phyloP scores from a whole-genome alignment of 2,329 filamentous ascomycete genomes.

The Diplodia scrobiculata region DNA sequence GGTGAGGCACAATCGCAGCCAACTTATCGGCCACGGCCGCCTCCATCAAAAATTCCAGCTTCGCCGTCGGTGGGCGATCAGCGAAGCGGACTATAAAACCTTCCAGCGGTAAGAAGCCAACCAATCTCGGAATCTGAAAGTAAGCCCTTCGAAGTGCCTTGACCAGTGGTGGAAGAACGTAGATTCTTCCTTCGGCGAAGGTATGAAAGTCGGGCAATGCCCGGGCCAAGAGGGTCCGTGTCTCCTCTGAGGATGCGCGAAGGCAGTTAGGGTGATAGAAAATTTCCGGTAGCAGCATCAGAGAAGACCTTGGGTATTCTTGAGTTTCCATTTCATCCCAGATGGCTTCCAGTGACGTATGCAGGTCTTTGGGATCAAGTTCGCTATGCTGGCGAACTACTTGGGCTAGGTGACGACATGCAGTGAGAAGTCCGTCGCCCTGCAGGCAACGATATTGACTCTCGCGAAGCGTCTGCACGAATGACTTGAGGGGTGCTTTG shows the following conservation, averaged over 20 bases:
- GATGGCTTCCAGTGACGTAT: constrained; percentile 41
- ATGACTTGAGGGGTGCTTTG: constrained; percentile 33
- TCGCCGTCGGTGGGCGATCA: constrained; percentile 47
- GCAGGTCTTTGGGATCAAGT: constrained; percentile 32
- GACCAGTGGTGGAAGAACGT: constrained; percentile 40
- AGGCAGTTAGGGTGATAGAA: constrained; percentile 44
- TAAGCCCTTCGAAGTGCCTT: constrained; percentile 40
- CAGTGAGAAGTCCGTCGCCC: constrained; percentile 36
- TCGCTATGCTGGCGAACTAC: constrained; percentile 31
- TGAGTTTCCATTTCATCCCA: constrained; percentile 54
- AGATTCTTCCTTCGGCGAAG: constrained; percentile 42
- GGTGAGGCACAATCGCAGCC: constrained; percentile 37
- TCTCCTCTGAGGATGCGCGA: constrained; percentile 29
- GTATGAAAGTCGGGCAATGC: constrained; percentile 37
- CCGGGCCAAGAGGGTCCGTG: constrained; percentile 33
- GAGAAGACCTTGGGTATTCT: constrained; percentile 49
- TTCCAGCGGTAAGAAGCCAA: constrained; percentile 42
- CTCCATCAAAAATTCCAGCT: constrained; percentile 51
- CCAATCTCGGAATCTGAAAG: constrained; percentile 36
- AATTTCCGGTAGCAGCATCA: constrained; percentile 43
- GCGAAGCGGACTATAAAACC: constrained; percentile 47
- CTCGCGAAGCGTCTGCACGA: constrained; percentile 35
- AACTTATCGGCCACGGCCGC: constrained; percentile 44
- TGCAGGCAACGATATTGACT: constrained; percentile 41
- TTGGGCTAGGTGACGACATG: constrained; percentile 35